These are phyloP conservation scores for Orbilia brochopaga DNA, from an alignment of 2,329 filamentous ascomycete genomes.

Conservation along the genomic window DNA sequence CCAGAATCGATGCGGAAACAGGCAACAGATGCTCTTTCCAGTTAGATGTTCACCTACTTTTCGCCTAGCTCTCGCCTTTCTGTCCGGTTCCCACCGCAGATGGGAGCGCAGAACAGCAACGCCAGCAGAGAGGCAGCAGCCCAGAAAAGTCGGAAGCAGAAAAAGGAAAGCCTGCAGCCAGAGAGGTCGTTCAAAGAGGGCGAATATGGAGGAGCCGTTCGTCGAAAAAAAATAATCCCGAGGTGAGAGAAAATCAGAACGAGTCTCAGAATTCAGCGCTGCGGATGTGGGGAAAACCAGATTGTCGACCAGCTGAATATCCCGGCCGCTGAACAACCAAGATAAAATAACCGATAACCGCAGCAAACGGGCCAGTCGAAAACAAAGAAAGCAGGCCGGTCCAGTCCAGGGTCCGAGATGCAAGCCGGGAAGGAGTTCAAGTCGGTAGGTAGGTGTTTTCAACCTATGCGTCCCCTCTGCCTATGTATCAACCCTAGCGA, in stretches of 20 bases:
- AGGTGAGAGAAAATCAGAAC: too few relatives aligned
- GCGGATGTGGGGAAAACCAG: too few relatives aligned
- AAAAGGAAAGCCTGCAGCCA: not conserved
- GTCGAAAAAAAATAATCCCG: too few relatives aligned
- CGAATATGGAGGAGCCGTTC: too few relatives aligned
- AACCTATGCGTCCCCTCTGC: too few relatives aligned
- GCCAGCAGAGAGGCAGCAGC: conserved; percentile 1
- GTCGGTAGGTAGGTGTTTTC: too few relatives aligned
- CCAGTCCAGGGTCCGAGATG: conserved; percentile 21
- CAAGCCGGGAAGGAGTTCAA: conserved; percentile 5
- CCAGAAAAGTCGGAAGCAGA: not conserved
- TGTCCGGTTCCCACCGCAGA: conserved; percentile 26
- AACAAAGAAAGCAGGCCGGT: conserved; percentile 9
- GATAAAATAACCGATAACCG: conserved; percentile 22
- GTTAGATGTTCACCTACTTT: conserved; percentile 43
- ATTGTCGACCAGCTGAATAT: too few relatives aligned
- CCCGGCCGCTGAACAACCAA: too few relatives aligned
- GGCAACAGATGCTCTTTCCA: conserved; percentile 45
- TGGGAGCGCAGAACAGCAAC: too few relatives aligned
- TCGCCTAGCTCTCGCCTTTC: conserved; percentile 6
- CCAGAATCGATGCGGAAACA: conserved; percentile 26
- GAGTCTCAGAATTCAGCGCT: too few relatives aligned
- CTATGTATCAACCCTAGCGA: not conserved
- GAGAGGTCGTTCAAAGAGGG: not conserved
- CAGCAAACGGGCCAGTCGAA: conserved; percentile 5